Conservation (phyloP, 805 yeast genomes). For the Sugiyamaella floridensis region DNA sequence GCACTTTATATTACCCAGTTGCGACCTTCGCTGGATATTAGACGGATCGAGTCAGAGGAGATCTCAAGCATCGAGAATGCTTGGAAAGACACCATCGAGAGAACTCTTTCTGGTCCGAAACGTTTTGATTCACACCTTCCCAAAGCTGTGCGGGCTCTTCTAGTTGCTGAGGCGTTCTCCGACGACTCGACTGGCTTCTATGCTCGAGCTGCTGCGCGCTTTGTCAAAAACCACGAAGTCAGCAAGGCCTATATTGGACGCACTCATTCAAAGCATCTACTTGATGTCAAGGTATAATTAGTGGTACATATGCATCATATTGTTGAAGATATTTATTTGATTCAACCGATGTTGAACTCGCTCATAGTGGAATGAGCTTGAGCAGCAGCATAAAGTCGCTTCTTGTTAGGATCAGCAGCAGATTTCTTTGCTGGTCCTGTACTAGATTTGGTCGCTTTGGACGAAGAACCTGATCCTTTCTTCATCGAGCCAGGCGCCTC, state of each 20-base stretch:
- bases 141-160: constrained; percentile 21
- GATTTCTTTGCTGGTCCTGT: constrained; percentile 24
- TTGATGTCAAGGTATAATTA: background rate
- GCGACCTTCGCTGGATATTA: constrained; percentile 15
- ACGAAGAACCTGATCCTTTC: constrained; percentile 25
- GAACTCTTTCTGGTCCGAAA: constrained; percentile 16
- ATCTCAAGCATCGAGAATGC: constrained; percentile 9
- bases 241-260: constrained; percentile 4
- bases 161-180: constrained; percentile 15
- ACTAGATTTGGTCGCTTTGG: constrained; percentile 19
- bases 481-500: constrained; percentile 87
- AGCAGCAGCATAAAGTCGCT: constrained; percentile 72
- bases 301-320: too few species aligned
- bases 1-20: constrained; percentile 16
- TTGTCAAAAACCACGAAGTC: constrained; percentile 5
- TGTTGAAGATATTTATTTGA: too few species aligned
- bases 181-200: constrained; percentile 16
- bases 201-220: constrained; percentile 16
- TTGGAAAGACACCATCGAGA: constrained; percentile 17
- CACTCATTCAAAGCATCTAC: background rate
- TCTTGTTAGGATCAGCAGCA: constrained; percentile 46
- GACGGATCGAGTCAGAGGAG: constrained; percentile 6
- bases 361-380: constrained; percentile 55
- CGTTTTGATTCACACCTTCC: constrained; percentile 17
- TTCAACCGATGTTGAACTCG: constrained; percentile 59